Conservation (phyloP, 2,329 filamentous ascomycete species). For the Neodidymelliopsis sp. region DNA sequence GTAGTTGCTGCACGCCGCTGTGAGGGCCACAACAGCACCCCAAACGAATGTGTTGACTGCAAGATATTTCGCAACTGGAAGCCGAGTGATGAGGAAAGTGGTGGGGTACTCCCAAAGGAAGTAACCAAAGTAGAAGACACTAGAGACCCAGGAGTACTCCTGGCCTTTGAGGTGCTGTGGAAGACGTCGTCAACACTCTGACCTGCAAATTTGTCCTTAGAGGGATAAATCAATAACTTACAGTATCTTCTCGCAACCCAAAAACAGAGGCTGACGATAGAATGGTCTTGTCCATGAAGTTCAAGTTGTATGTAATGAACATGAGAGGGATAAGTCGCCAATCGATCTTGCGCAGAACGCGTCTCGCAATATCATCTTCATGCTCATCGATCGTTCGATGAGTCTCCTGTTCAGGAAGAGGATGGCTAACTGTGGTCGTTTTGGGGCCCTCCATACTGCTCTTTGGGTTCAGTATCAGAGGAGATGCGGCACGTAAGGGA, state of each 20-base stretch:
- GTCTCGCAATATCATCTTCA: conserved; percentile 30
- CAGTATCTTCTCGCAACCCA: conserved; percentile 49
- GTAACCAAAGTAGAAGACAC: conserved; percentile 11
- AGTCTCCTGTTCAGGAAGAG: background rate
- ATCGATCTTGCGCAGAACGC: conserved; percentile 65
- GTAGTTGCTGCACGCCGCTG: conserved; percentile 4
- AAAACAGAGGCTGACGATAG: conserved; percentile 62
- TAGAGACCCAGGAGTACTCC: conserved; percentile 10
- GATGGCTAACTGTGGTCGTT: background rate
- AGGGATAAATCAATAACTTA: background rate
- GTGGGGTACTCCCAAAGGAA: conserved; percentile 13
- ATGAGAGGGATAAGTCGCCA: conserved; percentile 62
- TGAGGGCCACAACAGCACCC: conserved; percentile 2
- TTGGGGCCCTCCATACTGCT: conserved; percentile 1
- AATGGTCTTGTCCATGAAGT: conserved; percentile 68
- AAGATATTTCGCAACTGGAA: conserved; percentile 5
- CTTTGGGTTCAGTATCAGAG: background rate
- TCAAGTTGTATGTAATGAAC: conserved; percentile 65
- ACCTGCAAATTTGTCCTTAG: background rate
- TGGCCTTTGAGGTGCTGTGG: conserved; percentile 7
- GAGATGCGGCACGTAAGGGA: background rate
- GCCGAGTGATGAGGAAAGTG: conserved; percentile 2
- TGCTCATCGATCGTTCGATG: background rate
- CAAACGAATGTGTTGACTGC: conserved; percentile 6
- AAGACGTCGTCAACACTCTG: background rate